These are phyloP conservation scores for Hericium rajendrae DNA, from an alignment of 768 basidiomycete genomes.

Conservation along the genomic window DNA sequence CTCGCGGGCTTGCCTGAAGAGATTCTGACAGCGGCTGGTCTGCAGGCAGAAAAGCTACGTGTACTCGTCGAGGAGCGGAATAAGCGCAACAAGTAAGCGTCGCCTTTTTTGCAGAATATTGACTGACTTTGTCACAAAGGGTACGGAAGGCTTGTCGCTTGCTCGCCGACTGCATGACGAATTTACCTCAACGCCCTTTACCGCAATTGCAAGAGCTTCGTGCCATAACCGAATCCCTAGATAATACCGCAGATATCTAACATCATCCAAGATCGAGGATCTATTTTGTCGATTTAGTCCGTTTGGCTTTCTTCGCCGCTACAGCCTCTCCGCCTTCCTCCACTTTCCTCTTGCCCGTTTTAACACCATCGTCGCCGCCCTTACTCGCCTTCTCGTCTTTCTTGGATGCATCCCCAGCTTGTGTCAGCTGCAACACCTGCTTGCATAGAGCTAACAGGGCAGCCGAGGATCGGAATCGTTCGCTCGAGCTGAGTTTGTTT, in stretches of 20 bases:
- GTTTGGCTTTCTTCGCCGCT: conserved; percentile 27
- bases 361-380: conserved; percentile 15
- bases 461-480: conserved; percentile 54
- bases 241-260: background rate
- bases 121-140: background rate
- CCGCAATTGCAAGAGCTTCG: background rate
- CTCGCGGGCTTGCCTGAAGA: conserved; percentile 73
- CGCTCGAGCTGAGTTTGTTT: conserved; percentile 35
- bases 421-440: conserved; percentile 37
- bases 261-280: background rate
- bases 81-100: conserved; percentile 36
- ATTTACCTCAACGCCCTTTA: background rate
- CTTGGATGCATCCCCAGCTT: conserved; percentile 1
- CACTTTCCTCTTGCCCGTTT: conserved; percentile 20
- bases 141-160: background rate
- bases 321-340: conserved; percentile 4
- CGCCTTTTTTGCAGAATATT: background rate
- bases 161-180: background rate
- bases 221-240: background rate
- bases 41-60: conserved; percentile 45
- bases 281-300: conserved; percentile 27
- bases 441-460: conserved; percentile 54
- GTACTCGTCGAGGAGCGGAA: conserved; percentile 38
- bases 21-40: conserved; percentile 52
- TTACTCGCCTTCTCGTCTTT: conserved; percentile 10